phyloP scores from a whole-genome alignment of 106 monocot genomes.

The Vanilla planifolia region DNA sequence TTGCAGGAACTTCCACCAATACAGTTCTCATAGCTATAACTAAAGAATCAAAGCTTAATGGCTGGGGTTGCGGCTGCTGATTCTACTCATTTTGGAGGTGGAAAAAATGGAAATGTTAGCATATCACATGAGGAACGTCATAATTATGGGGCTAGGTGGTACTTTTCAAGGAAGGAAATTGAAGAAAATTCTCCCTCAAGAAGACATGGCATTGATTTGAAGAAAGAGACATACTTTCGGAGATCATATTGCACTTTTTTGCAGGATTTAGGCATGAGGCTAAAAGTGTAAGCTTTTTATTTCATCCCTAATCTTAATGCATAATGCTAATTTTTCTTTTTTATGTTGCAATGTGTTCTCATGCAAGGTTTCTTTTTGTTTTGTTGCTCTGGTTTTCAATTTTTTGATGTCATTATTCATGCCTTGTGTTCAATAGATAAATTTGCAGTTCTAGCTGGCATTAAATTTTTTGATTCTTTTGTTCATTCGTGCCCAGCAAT shows the following conservation, averaged over 20 bases:
- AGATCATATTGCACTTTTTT: constrained; percentile 40
- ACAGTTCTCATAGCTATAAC: no score
- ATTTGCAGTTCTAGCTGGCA: no score
- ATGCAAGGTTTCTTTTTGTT: no score
- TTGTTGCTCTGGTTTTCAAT: no score
- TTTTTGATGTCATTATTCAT: no score
- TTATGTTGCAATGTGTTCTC: no score
- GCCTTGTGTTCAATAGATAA: no score
- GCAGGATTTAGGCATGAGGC: constrained; percentile 39
- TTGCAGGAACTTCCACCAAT: no score
- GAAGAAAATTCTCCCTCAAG: constrained; percentile 46
- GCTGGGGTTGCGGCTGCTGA: constrained; percentile 12
- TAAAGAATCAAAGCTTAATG: constrained; percentile 10
- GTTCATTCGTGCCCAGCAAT: no score
- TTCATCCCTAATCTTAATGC: no score
- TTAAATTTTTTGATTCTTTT: no score
- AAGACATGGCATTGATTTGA: constrained; percentile 41
- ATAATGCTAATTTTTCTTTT: no score
- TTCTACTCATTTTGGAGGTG: constrained; percentile 13
- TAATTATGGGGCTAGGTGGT: constrained; percentile 30
- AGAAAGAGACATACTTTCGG: constrained; percentile 33
- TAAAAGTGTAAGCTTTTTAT: constrained; percentile 34
- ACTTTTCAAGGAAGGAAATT: constrained; percentile 33
- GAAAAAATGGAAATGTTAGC: constrained; percentile 3
- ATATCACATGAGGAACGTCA: constrained; percentile 16